Conservation (phyloP, 1,139 yeast species). For the Pichia sp. region DNA sequence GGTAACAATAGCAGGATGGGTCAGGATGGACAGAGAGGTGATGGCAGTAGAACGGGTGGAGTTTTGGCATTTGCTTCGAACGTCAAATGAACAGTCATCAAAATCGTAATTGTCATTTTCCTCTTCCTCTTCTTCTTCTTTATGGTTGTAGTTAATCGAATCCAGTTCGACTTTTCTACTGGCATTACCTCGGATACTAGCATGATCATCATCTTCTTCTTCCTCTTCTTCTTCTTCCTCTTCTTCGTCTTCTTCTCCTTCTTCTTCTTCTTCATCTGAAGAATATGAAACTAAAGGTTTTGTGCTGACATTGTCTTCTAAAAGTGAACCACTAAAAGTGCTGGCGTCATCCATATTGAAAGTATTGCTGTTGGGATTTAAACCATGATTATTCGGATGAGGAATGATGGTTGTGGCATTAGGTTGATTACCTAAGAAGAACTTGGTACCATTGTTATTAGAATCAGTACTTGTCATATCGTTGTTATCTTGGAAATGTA, state of each 20-base stretch:
- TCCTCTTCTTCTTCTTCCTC: not conserved
- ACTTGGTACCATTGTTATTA: not conserved
- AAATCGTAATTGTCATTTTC: not conserved
- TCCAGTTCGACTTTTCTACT: constrained; percentile 9
- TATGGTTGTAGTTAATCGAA: constrained; percentile 27
- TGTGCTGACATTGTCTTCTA: constrained; percentile 13
- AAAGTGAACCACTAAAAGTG: constrained; percentile 7
- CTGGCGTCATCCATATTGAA: constrained; percentile 5
- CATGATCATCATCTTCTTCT: not conserved
- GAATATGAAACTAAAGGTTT: constrained; percentile 11
- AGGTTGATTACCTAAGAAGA: not conserved
- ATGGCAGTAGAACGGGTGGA: constrained; percentile 40
- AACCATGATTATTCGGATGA: not conserved
- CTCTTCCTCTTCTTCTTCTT: not conserved
- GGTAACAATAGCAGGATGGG: constrained; percentile 7
- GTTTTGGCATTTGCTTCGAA: constrained; percentile 12
- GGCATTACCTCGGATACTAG: not conserved
- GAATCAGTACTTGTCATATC: not conserved
- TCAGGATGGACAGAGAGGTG: constrained; percentile 37
- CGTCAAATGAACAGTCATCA: constrained; percentile 3
- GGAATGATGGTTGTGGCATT: not conserved
- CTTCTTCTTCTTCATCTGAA: constrained; percentile 15
- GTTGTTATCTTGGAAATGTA: not conserved
- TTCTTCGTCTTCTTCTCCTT: not conserved
- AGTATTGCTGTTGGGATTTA: not conserved